phyloP scores from a whole-genome alignment of 345 rosid genomes.

The Eucalyptus cloeziana region DNA sequence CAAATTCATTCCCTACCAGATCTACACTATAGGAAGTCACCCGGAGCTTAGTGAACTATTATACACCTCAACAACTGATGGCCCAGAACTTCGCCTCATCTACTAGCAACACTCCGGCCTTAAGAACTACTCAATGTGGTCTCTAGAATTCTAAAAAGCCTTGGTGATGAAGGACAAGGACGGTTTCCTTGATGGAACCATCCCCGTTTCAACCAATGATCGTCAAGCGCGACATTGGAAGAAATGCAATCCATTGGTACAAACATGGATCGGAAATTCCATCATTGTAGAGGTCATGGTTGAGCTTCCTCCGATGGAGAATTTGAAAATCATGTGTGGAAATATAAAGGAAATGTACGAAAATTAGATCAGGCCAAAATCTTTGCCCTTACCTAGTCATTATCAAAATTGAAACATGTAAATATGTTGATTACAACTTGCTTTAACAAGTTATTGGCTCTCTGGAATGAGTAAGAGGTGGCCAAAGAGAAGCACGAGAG shows the following conservation, averaged over 20 bases:
- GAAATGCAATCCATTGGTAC: not conserved
- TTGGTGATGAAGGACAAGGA: not conserved
- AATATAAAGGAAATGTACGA: not conserved
- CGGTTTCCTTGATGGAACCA: not conserved
- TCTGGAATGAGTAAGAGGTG: fast-evolving
- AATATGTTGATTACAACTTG: not conserved
- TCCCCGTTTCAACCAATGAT: not conserved
- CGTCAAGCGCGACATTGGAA: fast-evolving
- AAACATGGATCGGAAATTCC: not conserved
- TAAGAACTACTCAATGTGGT: not conserved
- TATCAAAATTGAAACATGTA: not conserved
- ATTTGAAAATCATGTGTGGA: not conserved
- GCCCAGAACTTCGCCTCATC: fast-evolving
- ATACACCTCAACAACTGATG: fast-evolving
- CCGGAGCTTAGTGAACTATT: fast-evolving
- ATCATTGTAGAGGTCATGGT: fast-evolving
- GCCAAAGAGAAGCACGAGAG: not conserved
- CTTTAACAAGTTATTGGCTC: not conserved
- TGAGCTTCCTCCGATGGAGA: fast-evolving
- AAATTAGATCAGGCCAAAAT: not conserved
- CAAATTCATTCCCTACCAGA: not conserved
- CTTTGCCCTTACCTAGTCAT: not conserved
- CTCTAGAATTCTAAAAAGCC: not conserved
- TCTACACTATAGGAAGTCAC: fast-evolving
- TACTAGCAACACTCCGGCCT: fast-evolving